Evolutionary conservation across 2,329 filamentous ascomycete genomes (phyloP).

Genomic region (Epichloe gansuensis): DNA sequence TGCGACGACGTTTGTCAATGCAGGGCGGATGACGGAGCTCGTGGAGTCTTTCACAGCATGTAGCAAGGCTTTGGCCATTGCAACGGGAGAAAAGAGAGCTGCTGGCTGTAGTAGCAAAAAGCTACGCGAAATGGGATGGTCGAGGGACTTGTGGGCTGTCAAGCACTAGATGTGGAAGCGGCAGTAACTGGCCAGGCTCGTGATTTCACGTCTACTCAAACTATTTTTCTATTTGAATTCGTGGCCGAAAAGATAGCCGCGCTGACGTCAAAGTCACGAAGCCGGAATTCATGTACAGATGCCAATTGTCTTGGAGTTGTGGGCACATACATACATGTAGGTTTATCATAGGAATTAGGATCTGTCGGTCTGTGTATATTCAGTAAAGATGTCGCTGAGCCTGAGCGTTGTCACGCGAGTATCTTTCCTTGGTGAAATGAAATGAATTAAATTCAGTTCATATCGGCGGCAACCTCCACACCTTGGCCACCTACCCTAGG

Average conservation of each 20-base stretch:
- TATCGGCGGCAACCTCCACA: too few relatives aligned
- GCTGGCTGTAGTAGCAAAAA: conserved; percentile 42
- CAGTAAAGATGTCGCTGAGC: too few relatives aligned
- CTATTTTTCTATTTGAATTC: not conserved
- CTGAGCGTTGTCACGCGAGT: too few relatives aligned
- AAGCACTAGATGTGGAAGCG: conserved; percentile 17
- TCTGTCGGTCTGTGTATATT: too few relatives aligned
- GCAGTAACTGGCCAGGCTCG: not conserved
- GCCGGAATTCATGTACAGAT: not conserved
- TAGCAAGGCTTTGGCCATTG: conserved; percentile 56
- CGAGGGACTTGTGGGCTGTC: conserved; percentile 48
- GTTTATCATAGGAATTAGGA: too few relatives aligned
- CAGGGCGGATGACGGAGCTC: conserved; percentile 60
- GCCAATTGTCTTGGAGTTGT: not conserved
- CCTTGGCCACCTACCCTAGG: too few relatives aligned
- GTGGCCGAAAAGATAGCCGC: not conserved
- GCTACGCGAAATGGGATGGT: conserved; percentile 49
- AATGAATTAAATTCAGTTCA: too few relatives aligned
- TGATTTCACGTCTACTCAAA: not conserved
- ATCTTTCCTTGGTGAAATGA: too few relatives aligned
- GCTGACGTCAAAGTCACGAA: not conserved
- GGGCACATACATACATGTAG: not conserved
- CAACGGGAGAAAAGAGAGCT: conserved; percentile 40
- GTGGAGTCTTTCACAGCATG: conserved; percentile 64
- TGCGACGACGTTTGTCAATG: conserved; percentile 48